Conservation (phyloP, 2,329 filamentous ascomycete genomes). For the Ophiocordyceps australis region DNA sequence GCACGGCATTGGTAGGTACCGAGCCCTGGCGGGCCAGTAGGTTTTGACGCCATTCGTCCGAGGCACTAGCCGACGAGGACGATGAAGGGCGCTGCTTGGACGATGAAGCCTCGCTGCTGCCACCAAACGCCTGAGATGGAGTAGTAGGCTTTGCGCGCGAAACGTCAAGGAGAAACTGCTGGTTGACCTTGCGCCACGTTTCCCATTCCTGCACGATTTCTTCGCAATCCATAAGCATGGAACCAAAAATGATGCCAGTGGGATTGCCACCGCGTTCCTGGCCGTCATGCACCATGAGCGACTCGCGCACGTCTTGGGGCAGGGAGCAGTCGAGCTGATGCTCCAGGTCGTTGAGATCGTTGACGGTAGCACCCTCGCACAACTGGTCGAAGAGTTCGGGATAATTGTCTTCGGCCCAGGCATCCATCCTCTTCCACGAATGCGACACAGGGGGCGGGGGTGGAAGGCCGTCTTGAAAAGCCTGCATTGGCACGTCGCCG, state of each 20-base stretch:
- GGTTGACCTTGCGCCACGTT: slow-evolving; percentile 87
- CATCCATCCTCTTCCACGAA: slow-evolving; percentile 88
- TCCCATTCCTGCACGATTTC: slow-evolving; percentile 97
- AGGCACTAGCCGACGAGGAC: slow-evolving; percentile 29
- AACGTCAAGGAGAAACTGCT: slow-evolving; percentile 59
- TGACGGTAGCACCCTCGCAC: slow-evolving; percentile 77
- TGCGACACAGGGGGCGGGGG: slow-evolving; percentile 75
- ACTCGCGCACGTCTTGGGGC: slow-evolving; percentile 85
- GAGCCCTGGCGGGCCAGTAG: slow-evolving; percentile 72
- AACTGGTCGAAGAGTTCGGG: slow-evolving; percentile 87
- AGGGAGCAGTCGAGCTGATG: slow-evolving; percentile 89
- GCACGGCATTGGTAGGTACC: slow-evolving; percentile 69
- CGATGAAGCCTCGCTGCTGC: slow-evolving; percentile 47
- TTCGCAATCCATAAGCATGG: slow-evolving; percentile 94
- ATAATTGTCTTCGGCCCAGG: slow-evolving; percentile 89
- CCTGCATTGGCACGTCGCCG: slow-evolving; percentile 91
- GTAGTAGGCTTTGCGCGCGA: slow-evolving; percentile 38
- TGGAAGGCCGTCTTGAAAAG: slow-evolving; percentile 79
- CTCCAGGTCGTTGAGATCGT: slow-evolving; percentile 93
- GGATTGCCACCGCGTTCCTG: slow-evolving; percentile 85
- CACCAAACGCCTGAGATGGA: slow-evolving; percentile 55
- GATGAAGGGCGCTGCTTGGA: slow-evolving; percentile 35
- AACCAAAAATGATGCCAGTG: slow-evolving; percentile 82
- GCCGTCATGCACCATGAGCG: slow-evolving; percentile 81
- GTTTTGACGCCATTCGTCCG: slow-evolving; percentile 62